Percentiles rank a stretch among this genome's conserved stretches.
These are phyloP conservation scores for Plasmodium ovale DNA, from an alignment of 169 alveolate genomes.

Conservation along the genomic window DNA sequence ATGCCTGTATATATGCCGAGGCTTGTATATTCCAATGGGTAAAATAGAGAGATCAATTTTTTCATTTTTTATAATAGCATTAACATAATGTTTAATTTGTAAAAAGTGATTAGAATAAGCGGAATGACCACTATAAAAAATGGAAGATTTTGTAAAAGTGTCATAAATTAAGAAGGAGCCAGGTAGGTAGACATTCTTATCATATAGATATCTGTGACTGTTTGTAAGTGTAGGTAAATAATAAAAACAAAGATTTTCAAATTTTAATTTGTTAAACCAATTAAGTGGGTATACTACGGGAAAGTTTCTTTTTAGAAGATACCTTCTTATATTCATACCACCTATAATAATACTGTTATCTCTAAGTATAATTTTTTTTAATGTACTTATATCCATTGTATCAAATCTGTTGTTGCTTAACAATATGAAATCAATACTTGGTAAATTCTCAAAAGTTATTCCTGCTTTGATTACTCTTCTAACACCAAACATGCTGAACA, in stretches of 20 bases:
- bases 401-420: constrained; percentile 75
- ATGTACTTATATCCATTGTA: constrained; percentile 51
- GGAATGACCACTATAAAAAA: constrained; percentile 76
- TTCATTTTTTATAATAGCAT: constrained; percentile 13
- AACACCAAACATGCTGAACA: constrained; percentile 32
- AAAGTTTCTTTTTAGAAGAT: constrained; percentile 54
- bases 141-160: constrained; percentile 18
- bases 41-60: constrained; percentile 52
- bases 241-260: constrained; percentile 66
- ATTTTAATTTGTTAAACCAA: constrained; percentile 65
- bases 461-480: constrained; percentile 73
- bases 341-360: constrained; percentile 72
- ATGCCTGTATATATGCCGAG: constrained; percentile 29
- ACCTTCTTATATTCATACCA: constrained; percentile 74
- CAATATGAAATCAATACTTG: constrained; percentile 68
- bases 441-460: constrained; percentile 45
- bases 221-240: constrained; percentile 69
- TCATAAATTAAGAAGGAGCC: constrained; percentile 76
- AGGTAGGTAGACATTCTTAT: constrained; percentile 70
- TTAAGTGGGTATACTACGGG: constrained; percentile 75
- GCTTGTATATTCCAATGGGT: constrained; percentile 75
- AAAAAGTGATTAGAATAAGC: constrained; percentile 67
- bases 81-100: constrained; percentile 61
- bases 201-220: constrained; percentile 56
- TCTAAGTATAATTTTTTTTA: constrained; percentile 63